Percentiles rank a stretch among this genome's conserved stretches.
These are phyloP conservation scores for Candida boleticola DNA, from an alignment of 805 yeast species.

Conservation along the genomic window DNA sequence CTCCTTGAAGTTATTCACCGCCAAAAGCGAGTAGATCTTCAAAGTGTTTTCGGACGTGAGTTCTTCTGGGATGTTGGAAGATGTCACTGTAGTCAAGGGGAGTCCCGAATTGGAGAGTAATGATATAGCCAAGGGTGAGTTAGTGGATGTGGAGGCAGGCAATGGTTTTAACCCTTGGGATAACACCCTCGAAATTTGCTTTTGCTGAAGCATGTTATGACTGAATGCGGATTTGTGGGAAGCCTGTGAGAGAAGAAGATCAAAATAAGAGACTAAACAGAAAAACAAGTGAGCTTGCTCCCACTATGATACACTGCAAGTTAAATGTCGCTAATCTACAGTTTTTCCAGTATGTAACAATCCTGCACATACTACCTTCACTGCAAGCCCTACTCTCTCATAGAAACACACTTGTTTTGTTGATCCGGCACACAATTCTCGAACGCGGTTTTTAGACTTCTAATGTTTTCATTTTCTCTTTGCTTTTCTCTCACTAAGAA, in stretches of 20 bases:
- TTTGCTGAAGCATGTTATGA: constrained; percentile 36
- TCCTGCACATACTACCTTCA: not conserved
- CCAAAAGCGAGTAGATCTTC: constrained; percentile 34
- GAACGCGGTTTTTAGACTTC: constrained; percentile 1
- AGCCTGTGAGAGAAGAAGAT: too few relatives aligned
- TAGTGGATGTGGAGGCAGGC: constrained; percentile 9
- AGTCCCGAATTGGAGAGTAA: constrained; percentile 36
- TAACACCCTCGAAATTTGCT: constrained; percentile 33
- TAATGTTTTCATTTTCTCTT: not conserved
- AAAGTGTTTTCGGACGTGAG: constrained; percentile 23
- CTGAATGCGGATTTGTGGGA: too few relatives aligned
- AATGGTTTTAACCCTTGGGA: constrained; percentile 28
- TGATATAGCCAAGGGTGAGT: constrained; percentile 27
- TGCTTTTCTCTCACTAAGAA: not conserved
- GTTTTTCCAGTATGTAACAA: too few relatives aligned
- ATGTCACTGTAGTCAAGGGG: constrained; percentile 38
- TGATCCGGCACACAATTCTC: not conserved
- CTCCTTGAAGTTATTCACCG: constrained; percentile 24
- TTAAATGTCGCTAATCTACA: too few relatives aligned
- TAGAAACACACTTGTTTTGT: too few relatives aligned
- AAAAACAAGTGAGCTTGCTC: too few relatives aligned
- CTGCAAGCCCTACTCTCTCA: too few relatives aligned
- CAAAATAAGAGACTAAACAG: too few relatives aligned
- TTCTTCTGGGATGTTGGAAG: constrained; percentile 14
- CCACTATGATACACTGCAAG: too few relatives aligned